phyloP scores from a whole-genome alignment of 169 alveolate species.

The Eimeria tenella region DNA sequence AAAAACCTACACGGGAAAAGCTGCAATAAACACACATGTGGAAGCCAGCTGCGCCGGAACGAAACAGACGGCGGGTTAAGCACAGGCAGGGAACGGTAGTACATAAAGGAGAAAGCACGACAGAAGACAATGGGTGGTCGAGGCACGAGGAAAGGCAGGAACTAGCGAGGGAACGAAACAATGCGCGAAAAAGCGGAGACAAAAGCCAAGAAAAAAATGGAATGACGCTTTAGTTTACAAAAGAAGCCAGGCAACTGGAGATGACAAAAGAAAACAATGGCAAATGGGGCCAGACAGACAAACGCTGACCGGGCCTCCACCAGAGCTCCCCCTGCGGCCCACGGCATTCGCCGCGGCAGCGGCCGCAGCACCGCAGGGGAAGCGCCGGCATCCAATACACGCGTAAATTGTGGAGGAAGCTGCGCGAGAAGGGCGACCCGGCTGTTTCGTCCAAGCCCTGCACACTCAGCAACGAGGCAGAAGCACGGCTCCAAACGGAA shows the following conservation, averaged over 20 bases:
- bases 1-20: background rate
- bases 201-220: background rate
- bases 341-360: background rate
- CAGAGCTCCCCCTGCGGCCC: slow-evolving; percentile 8
- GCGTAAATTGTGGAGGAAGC: background rate
- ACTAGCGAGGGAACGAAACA: background rate
- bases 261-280: background rate
- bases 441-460: background rate
- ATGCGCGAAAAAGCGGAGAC: background rate
- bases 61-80: background rate
- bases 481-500: background rate
- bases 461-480: background rate
- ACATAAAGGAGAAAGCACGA: background rate
- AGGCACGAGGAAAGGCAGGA: background rate
- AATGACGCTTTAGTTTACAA: background rate
- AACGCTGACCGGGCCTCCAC: slow-evolving; percentile 8
- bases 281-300: background rate
- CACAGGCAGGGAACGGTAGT: too few relatives aligned
- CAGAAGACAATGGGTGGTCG: background rate
- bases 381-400: background rate
- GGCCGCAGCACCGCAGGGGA: background rate
- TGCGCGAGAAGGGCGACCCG: slow-evolving; percentile 27
- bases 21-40: background rate
- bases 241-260: background rate
- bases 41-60: background rate